Base-by-base conservation (phyloP, 106 monocot species). In the Vanilla planifolia region DNA sequence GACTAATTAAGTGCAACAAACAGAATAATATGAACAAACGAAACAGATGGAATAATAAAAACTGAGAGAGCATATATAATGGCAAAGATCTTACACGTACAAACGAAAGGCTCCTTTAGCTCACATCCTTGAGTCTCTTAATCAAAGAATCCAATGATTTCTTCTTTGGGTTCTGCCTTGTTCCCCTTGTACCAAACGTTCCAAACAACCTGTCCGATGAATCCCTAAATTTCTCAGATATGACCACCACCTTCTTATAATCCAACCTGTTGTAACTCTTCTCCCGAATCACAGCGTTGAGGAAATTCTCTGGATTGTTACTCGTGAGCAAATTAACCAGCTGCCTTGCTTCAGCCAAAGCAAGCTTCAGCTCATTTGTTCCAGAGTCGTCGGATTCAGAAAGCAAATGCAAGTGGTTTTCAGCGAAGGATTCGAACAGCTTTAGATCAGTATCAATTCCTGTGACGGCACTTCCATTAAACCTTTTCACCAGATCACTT, bases 201-300 rank as follows among this genome's bases (percentile, higher is more conserved):
- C 81, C 71, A 62, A 96, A 96, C 40, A 90, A 70, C 11, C 86
- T 59, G 67, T 96, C 96, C 5, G 98, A 85, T 17, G 91, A 78
- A 73, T 99, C 88, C 63, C 88, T 88, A 36, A 92, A 92, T 42
- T 99, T 99, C 68, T 99, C 98, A 11, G 75, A 88, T 55, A 99
- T 80, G 5, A 52, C 6, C 5, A 72, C 75, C 16, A 99, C 85
- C 73, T 92, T 92, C 75, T 88, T 99, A 52, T 92, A 57, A 66
- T 99, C 98, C 43, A 99, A 59, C 70, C 71, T 99, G 62, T 83
- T 78, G 40, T 99, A 99, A 64, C 71, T 88, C 82, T 73, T 92
- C 72, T 88, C 89, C 19, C 92, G 70, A 56, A 99, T 99, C 39
- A 99, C 98, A 20, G 92, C 63, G 65, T 99, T 92, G 64, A 99